Base-by-base conservation (phyloP, 306 rosid genomes). In the Pueraria montana region DNA sequence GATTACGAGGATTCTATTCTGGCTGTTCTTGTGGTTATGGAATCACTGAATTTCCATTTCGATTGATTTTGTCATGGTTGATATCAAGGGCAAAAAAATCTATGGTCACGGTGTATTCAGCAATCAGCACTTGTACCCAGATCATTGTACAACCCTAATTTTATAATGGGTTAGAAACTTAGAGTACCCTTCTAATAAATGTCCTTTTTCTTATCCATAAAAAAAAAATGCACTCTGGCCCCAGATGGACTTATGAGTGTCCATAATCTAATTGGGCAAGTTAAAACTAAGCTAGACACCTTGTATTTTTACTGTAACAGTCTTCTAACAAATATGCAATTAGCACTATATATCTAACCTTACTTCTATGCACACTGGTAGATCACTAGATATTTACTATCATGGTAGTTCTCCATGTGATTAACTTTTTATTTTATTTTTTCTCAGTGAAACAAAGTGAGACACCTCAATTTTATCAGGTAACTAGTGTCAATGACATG, bases 51-150 rank as follows among this genome's bases (percentile, higher is more conserved):
- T 16, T 65, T 66, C 23, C 30, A 38, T 67, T 40, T 67, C 52
- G 4, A 70, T 13, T 24, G 40, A 70, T 13, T 70, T 23, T 70
- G 14, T 13, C 13, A 45, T 70, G 26, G 11, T 14, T 2, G 38
- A 14, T 24, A 24, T 70, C 40, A 30, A 2, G 42, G 42, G 42
- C 42, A 62, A 62, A 14, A 38, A 53, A 58, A 58, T 58, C 32
- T 58, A 24, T 62, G 42, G 69, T 21, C 42, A 62, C 18, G 68
- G 40, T 13, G 42, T 30, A 62, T 62, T 62, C 69, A 58, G 64
- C 30, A 58, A 10, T 23, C 62, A 20, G 24, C 62, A 55, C 27
- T 20, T 9, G 23, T 46, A 13, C 14, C 17, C 65, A 16, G 38
- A 61, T 61, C 14, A 23, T 23, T 24, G 3, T 23, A 58, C 32